A percentile compares a stretch with the other conserved stretches of the same genome.
phyloP scores from a whole-genome alignment of 805 yeast species.

The Pichia rugopelliculosa region DNA sequence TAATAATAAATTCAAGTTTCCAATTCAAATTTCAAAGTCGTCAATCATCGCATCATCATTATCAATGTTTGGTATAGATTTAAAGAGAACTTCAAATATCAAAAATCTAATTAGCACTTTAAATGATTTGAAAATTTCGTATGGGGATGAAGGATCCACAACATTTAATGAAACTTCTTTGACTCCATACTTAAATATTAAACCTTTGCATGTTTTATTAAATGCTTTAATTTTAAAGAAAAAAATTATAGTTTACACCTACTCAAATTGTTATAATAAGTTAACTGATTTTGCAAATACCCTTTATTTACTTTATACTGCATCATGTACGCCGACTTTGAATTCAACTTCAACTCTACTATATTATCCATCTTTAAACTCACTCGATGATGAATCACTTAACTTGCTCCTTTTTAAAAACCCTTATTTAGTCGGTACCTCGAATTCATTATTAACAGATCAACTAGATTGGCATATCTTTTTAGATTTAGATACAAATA shows the following conservation, averaged over 20 bases:
- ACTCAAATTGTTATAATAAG: conserved; percentile 39
- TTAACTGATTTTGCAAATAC: conserved; percentile 40
- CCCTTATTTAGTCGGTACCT: conserved; percentile 55
- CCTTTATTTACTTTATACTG: conserved; percentile 33
- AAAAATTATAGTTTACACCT: conserved; percentile 30
- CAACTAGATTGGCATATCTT: conserved; percentile 51
- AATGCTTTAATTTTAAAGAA: conserved; percentile 44
- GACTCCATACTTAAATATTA: conserved; percentile 18
- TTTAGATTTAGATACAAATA: conserved; percentile 50
- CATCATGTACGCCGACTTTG: conserved; percentile 1
- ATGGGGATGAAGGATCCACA: neutral
- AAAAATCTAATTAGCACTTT: conserved; percentile 15
- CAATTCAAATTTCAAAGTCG: conserved; percentile 26
- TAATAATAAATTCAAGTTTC: conserved; percentile 15
- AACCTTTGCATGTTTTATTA: conserved; percentile 34
- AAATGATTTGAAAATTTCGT: conserved; percentile 2
- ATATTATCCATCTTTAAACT: conserved; percentile 34
- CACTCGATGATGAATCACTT: conserved; percentile 50
- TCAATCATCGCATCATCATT: conserved; percentile 22
- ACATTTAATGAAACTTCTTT: conserved; percentile 8
- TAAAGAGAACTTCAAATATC: conserved; percentile 23
- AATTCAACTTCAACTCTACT: conserved; percentile 4
- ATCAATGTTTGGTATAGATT: conserved; percentile 26
- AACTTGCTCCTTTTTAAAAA: conserved; percentile 37
- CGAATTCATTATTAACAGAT: conserved; percentile 55